These are phyloP conservation scores for Cyberlindnera maritima DNA, from an alignment of 805 yeast genomes.

Conservation along the genomic window DNA sequence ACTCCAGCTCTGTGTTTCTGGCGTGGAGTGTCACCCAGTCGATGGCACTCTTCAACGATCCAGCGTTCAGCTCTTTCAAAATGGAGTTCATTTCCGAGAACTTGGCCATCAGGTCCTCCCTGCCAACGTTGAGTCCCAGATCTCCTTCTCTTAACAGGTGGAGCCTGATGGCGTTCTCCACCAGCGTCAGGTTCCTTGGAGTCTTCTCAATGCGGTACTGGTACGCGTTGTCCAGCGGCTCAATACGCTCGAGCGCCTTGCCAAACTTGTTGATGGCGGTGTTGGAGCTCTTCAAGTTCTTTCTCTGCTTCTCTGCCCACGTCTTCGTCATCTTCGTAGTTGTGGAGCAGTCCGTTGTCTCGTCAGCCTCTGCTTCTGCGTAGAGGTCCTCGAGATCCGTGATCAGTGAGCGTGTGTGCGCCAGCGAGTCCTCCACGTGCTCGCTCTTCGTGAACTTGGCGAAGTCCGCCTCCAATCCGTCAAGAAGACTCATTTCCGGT, in stretches of 20 bases:
- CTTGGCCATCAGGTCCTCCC: conserved; percentile 25
- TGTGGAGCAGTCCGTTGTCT: not conserved
- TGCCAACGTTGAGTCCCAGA: conserved; percentile 30
- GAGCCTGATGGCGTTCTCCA: conserved; percentile 41
- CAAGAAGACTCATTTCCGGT: conserved; percentile 1
- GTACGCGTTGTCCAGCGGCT: conserved; percentile 33
- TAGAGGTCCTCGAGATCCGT: conserved; percentile 7
- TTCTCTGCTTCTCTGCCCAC: conserved; percentile 31
- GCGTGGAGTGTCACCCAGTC: conserved; percentile 41
- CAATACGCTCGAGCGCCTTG: conserved; percentile 30
- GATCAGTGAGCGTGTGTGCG: conserved; percentile 7
- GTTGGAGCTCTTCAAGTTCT: conserved; percentile 27
- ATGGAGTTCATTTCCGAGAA: conserved; percentile 29
- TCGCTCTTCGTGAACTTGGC: conserved; percentile 2
- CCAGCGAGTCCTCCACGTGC: conserved; percentile 7
- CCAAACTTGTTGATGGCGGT: conserved; percentile 29
- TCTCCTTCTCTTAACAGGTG: conserved; percentile 50
- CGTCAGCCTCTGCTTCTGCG: conserved; percentile 1
- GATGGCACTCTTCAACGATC: conserved; percentile 44
- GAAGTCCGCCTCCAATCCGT: conserved; percentile 2
- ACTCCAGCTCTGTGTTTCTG: conserved; percentile 36
- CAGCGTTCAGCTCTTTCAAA: conserved; percentile 37
- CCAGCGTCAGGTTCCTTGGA: conserved; percentile 20
- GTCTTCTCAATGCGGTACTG: conserved; percentile 30
- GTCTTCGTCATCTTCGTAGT: conserved; percentile 11